A percentile compares a stretch with the other conserved stretches of the same genome.
These are phyloP conservation scores for Melocanna baccifera DNA, from an alignment of 176 grass and related monocot species.

Conservation along the genomic window DNA sequence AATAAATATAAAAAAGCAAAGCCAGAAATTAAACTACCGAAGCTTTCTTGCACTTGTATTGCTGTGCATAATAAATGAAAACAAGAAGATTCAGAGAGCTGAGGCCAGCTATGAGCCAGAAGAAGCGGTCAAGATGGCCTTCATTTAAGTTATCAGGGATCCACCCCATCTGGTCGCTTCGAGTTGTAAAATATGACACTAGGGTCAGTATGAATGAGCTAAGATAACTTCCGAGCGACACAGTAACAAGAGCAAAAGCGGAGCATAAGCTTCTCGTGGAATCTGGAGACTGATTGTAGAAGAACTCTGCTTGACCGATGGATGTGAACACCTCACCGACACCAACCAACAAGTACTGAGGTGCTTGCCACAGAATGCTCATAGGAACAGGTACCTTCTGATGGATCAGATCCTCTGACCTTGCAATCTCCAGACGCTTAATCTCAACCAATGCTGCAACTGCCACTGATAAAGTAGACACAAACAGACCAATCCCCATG, in stretches of 20 bases:
- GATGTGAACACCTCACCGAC: constrained; percentile 64
- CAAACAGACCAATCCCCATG: constrained; percentile 69
- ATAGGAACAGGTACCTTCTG: constrained; percentile 57
- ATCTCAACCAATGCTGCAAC: constrained; percentile 64
- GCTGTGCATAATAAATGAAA: constrained; percentile 55
- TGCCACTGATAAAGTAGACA: constrained; percentile 61
- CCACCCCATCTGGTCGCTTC: constrained; percentile 50
- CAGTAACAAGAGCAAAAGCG: constrained; percentile 66
- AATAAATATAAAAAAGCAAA: background rate
- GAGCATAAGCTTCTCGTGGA: constrained; percentile 78
- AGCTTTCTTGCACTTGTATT: constrained; percentile 57
- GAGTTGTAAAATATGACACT: constrained; percentile 50
- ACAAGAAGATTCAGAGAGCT: constrained; percentile 60
- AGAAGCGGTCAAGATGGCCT: constrained; percentile 84
- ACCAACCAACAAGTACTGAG: constrained; percentile 71
- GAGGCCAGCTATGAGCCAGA: constrained; percentile 69
- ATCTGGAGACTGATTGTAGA: constrained; percentile 80
- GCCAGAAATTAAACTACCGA: constrained; percentile 16
- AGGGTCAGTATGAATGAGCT: constrained; percentile 74
- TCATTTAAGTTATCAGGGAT: constrained; percentile 91
- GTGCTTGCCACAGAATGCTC: constrained; percentile 87
- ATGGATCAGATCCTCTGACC: constrained; percentile 45
- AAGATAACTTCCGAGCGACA: constrained; percentile 70
- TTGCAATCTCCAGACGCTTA: constrained; percentile 67
- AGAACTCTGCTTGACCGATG: constrained; percentile 77